These are phyloP conservation scores for Helotiales sp. DNA, from an alignment of 2,329 filamentous ascomycete genomes.

Conservation along the genomic window DNA sequence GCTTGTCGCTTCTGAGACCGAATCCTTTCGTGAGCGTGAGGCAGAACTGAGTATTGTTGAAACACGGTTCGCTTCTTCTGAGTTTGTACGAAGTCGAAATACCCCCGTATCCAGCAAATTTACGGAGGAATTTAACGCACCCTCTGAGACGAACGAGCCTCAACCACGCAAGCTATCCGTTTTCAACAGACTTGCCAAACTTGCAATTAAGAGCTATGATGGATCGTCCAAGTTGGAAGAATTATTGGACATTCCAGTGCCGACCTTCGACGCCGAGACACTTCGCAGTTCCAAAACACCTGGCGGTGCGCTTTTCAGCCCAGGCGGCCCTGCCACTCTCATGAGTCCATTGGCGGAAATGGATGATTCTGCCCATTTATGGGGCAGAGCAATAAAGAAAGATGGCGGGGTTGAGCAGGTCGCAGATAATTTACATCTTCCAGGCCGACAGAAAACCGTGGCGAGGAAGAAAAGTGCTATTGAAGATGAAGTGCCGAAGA, in stretches of 20 bases:
- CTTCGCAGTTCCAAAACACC: neutral
- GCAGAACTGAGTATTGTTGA: constrained; percentile 35
- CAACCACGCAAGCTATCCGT: constrained; percentile 26
- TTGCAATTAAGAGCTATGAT: constrained; percentile 34
- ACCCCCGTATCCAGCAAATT: constrained; percentile 41
- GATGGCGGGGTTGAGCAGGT: constrained; percentile 17
- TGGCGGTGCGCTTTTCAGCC: neutral
- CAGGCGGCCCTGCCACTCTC: neutral
- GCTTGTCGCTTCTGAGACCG: constrained; percentile 37
- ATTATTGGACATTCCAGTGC: constrained; percentile 31
- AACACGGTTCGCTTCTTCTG: constrained; percentile 34
- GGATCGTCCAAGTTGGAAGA: constrained; percentile 30
- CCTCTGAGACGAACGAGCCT: constrained; percentile 7
- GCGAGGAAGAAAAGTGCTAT: constrained; percentile 21
- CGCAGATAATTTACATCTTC: constrained; percentile 12
- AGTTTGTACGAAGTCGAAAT: constrained; percentile 27
- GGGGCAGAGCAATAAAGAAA: constrained; percentile 23
- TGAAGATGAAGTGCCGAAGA: constrained; percentile 19
- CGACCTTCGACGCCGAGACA: constrained; percentile 21
- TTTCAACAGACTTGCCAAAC: constrained; percentile 26
- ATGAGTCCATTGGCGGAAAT: constrained; percentile 4
- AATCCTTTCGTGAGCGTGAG: constrained; percentile 38
- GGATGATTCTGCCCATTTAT: constrained; percentile 22
- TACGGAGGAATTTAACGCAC: constrained; percentile 39
- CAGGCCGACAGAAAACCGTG: constrained; percentile 3